A percentile compares a stretch with the other conserved stretches of the same genome.
Conservation (phyloP, 2,329 filamentous ascomycete species). For the Xylariaceae sp. region DNA sequence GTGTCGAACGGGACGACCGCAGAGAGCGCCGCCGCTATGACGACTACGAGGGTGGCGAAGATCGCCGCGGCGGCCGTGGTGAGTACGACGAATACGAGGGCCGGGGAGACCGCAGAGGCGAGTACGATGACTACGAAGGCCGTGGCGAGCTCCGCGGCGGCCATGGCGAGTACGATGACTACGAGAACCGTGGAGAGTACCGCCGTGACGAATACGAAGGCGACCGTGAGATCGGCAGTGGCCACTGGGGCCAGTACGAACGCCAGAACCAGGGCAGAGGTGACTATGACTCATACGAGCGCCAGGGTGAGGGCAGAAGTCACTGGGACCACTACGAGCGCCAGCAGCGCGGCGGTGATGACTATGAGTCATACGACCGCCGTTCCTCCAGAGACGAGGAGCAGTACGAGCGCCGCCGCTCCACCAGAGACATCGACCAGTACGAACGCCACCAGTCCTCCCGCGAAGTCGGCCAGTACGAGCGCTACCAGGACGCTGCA, state of each 20-base stretch:
- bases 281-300: background rate
- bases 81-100: constrained; percentile 57
- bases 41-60: background rate
- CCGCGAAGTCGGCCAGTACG: constrained; percentile 41
- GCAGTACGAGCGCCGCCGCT: background rate
- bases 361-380: background rate
- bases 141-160: too few species aligned
- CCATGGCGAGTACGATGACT: background rate
- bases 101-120: constrained; percentile 18
- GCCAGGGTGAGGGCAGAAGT: background rate
- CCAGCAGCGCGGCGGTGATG: background rate
- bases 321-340: background rate
- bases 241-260: background rate
- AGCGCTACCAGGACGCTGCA: constrained; percentile 68
- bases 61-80: constrained; percentile 35
- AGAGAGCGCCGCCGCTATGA: constrained; percentile 1
- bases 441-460: background rate
- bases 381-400: background rate
- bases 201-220: background rate
- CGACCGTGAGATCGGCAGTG: background rate
- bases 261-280: background rate
- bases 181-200: background rate
- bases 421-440: background rate
- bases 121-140: background rate
- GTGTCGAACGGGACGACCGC: constrained; percentile 37